A percentile compares a stretch with the other conserved stretches of the same genome.
These are phyloP conservation scores for Dendrobium officinale DNA, from an alignment of 106 monocot genomes.

Conservation along the genomic window DNA sequence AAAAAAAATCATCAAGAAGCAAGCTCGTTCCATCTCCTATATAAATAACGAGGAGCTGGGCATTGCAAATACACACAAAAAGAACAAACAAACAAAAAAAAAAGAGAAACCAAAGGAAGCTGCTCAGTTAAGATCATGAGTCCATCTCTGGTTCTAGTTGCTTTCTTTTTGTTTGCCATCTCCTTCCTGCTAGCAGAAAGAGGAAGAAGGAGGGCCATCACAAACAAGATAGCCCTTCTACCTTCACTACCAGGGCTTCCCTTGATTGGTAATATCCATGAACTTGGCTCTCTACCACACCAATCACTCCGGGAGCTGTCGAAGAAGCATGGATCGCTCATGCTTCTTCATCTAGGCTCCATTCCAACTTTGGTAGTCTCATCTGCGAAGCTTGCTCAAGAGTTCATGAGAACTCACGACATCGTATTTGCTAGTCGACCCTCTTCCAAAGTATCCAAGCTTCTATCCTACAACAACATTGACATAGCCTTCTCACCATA, in stretches of 20 bases:
- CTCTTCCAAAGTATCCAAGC: neutral
- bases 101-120: too few relatives aligned
- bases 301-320: conserved; percentile 7
- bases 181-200: neutral
- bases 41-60: too few relatives aligned
- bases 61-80: too few relatives aligned
- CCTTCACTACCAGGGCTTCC: conserved; percentile 21
- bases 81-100: too few relatives aligned
- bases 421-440: conserved; percentile 13
- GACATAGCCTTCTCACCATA: conserved; percentile 19
- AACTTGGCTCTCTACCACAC: conserved; percentile 5
- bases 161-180: neutral
- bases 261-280: conserved; percentile 25
- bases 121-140: too few relatives aligned
- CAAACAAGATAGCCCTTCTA: conserved; percentile 1
- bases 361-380: conserved; percentile 21
- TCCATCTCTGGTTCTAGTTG: too few relatives aligned
- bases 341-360: conserved; percentile 29
- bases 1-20: too few relatives aligned
- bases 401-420: conserved; percentile 21
- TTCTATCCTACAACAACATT: neutral
- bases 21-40: too few relatives aligned
- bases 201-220: neutral
- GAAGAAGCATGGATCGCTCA: conserved; percentile 21
- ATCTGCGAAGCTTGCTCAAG: conserved; percentile 13